Percentiles rank a stretch among this genome's conserved stretches.
These are phyloP conservation scores for Takashimella koratensis DNA, from an alignment of 1,284 basidiomycete genomes.

Conservation along the genomic window DNA sequence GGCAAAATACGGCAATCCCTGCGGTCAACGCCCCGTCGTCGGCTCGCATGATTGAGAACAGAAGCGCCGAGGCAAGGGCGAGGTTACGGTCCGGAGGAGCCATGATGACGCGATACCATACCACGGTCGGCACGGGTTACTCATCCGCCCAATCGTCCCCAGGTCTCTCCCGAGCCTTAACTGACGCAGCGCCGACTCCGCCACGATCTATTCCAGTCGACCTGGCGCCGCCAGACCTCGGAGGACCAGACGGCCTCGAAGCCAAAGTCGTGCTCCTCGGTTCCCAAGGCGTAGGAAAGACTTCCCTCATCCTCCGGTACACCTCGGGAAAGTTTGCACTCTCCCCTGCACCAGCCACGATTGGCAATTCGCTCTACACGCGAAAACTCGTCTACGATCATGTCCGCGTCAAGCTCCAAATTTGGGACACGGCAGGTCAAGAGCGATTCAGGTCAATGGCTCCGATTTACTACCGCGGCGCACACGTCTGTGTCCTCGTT, in stretches of 20 bases:
- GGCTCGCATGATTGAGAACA: constrained; percentile 34
- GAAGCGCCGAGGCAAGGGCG: constrained; percentile 29
- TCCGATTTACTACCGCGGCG: constrained; percentile 56
- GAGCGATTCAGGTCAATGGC: constrained; percentile 95
- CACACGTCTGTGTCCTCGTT: constrained; percentile 54
- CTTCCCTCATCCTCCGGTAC: constrained; percentile 87
- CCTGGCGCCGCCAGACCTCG: constrained; percentile 28
- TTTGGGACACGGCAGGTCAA: constrained; percentile 98
- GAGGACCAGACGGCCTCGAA: constrained; percentile 58
- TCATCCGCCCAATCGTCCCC: constrained; percentile 5
- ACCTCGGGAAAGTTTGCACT: constrained; percentile 85
- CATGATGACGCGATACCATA: constrained; percentile 13
- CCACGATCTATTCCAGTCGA: constrained; percentile 11
- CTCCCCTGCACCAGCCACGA: constrained; percentile 77
- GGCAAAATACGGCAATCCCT: constrained; percentile 22
- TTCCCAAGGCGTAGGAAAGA: constrained; percentile 95
- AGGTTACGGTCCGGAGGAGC: constrained; percentile 16
- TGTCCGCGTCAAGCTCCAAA: constrained; percentile 70
- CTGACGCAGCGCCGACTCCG: constrained; percentile 3
- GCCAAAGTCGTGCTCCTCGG: constrained; percentile 97
- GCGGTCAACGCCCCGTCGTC: constrained; percentile 23
- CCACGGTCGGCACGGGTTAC: constrained; percentile 8
- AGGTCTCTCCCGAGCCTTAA: constrained; percentile 4
- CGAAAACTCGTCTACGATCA: constrained; percentile 89
- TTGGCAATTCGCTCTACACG: constrained; percentile 90